Conservation (phyloP, 1,139 yeast species). For the Geotrichum restrictum region DNA sequence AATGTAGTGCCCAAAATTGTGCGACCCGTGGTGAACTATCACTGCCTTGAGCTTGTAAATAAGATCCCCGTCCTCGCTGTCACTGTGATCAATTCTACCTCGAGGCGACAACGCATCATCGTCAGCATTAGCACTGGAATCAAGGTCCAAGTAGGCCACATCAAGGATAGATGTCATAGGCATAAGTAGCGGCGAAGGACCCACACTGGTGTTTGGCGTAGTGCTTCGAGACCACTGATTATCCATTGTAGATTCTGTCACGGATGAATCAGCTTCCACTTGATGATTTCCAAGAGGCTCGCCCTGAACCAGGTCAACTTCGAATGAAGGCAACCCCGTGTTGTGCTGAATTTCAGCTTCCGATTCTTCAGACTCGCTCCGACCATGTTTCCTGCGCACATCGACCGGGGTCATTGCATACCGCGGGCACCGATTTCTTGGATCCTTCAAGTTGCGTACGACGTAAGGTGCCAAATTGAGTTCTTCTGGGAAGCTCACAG, state of each 20-base stretch:
- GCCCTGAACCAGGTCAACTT: background rate
- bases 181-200: background rate
- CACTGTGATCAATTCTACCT: background rate
- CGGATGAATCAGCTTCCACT: background rate
- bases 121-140: too few species aligned
- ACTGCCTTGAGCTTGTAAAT: conserved; percentile 75
- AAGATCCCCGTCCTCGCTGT: conserved; percentile 3
- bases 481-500: conserved; percentile 70
- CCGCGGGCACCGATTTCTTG: conserved; percentile 76
- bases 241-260: conserved; percentile 4
- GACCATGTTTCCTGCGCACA: conserved; percentile 48
- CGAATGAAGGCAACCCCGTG: background rate
- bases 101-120: background rate
- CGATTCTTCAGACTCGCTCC: conserved; percentile 22
- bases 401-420: conserved; percentile 48
- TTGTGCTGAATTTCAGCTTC: conserved; percentile 20
- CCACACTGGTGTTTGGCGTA: conserved; percentile 2
- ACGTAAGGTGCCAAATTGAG: conserved; percentile 66
- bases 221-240: background rate
- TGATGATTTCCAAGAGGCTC: background rate
- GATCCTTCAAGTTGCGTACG: conserved; percentile 54
- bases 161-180: background rate
- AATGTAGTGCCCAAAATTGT: conserved; percentile 91
- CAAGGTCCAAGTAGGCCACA: background rate
- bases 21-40: conserved; percentile 88